Percentiles rank a stretch among this genome's conserved stretches.
Evolutionary conservation across 116 monocot species (phyloP).

Genomic region (Cymodocea nodosa): DNA sequence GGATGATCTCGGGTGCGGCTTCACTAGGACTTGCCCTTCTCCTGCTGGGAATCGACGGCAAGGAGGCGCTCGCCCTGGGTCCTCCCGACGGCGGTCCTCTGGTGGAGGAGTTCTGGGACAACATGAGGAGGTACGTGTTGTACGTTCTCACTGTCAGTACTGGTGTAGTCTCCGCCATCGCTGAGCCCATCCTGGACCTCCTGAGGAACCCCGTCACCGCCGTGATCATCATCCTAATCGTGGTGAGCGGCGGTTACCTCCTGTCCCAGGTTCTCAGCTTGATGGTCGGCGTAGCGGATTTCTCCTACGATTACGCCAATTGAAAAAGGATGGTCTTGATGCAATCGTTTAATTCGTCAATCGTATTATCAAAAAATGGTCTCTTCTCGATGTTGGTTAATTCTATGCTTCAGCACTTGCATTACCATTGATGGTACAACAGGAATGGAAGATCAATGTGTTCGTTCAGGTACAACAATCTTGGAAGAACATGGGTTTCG

Average conservation of each 20-base stretch:
- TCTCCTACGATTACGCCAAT: constrained; percentile 40
- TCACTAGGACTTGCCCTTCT: constrained; percentile 3
- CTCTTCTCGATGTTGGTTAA: too few species aligned
- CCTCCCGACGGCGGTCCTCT: constrained; percentile 51
- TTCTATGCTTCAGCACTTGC: too few species aligned
- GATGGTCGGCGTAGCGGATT: constrained; percentile 67
- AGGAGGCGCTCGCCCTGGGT: constrained; percentile 52
- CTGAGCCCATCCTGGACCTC: constrained; percentile 51
- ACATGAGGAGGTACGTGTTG: constrained; percentile 66
- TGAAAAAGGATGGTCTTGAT: background rate
- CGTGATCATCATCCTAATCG: constrained; percentile 34
- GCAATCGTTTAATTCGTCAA: too few species aligned
- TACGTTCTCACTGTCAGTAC: constrained; percentile 69
- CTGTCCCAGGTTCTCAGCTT: constrained; percentile 58
- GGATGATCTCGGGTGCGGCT: background rate
- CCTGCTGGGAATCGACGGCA: background rate
- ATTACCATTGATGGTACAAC: too few species aligned
- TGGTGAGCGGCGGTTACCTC: constrained; percentile 39
- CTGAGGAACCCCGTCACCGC: constrained; percentile 73
- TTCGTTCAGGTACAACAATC: too few species aligned
- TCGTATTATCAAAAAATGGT: background rate
- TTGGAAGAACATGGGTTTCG: too few species aligned
- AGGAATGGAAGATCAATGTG: too few species aligned
- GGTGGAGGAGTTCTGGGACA: constrained; percentile 87
- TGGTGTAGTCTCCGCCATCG: constrained; percentile 37